Evolutionary conservation across 768 basidiomycete genomes (phyloP), one percentile per base, ranked within the genome.

Genomic region (Collybiopsis confluens): DNA sequence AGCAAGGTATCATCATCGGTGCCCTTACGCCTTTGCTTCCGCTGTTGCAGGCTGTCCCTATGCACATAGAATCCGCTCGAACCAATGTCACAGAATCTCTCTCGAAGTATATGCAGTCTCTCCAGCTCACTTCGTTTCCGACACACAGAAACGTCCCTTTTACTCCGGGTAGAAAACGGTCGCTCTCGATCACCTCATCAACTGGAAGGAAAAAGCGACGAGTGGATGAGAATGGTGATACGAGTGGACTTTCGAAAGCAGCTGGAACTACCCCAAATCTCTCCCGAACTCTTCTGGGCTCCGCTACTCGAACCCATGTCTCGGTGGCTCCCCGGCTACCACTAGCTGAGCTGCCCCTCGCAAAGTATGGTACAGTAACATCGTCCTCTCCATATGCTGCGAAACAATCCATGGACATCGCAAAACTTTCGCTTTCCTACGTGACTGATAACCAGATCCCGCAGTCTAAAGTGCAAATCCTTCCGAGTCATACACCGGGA

Each of bases 1-100:
- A 87, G 57, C 84, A 87, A 62, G 72, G 68, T 18, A 73, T 75
- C 11, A 74, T 86, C 0, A 64, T 88, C 2, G 63, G 79, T 21
- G 70, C 80, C 10, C 66, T 90, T 1, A 56, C 79, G 0, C 84
- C 88, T 6, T 65, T 90, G 15, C 65, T 85, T 2, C 85, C 87
- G 24, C 67, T 85, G 3, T 55, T 88, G 1, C 83, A 86, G 55
- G 69, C 80, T 8, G 58, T 88, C 18, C 80, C 85, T 1, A 64
- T 78, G 1, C 82, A 85, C 59, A 73, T 88, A 49, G 76, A 83
- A 49, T 61, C 71, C 13, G 66, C 71, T 44, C 69, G 70, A 43
- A 69, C 60, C 27, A 59, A 47, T 20, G 59, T 78, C 40, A 58
- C 58, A 7, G 74, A 77, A 27, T 59, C 65, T 11, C 48, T 73